phyloP scores from a whole-genome alignment of 331 rosid genomes.

The Malus hybrid region DNA sequence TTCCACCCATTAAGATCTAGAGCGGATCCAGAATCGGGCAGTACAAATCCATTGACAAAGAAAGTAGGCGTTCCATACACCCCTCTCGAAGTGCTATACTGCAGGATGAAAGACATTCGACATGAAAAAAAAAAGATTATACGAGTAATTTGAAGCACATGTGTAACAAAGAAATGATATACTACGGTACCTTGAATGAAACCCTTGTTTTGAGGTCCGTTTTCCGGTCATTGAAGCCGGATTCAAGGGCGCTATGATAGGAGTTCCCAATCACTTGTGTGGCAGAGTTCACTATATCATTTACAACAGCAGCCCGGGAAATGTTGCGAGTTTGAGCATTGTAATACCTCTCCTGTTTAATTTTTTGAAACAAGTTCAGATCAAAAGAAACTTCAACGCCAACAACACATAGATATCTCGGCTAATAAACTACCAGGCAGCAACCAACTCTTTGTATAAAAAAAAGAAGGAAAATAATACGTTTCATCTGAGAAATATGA shows the following conservation, averaged over 20 bases:
- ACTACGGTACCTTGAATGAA: slow-evolving; percentile 65
- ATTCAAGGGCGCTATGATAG: slow-evolving; percentile 25
- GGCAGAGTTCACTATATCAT: slow-evolving; percentile 48
- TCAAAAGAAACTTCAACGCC: slow-evolving; percentile 15
- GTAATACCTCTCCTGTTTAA: slow-evolving; percentile 57
- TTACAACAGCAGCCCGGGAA: slow-evolving; percentile 44
- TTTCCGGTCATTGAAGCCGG: slow-evolving; percentile 55
- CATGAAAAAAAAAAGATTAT: neutral
- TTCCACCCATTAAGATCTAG: slow-evolving; percentile 52
- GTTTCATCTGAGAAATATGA: neutral
- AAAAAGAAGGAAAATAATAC: neutral
- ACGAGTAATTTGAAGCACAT: no score
- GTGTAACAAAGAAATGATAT: neutral
- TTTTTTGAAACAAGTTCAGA: slow-evolving; percentile 12
- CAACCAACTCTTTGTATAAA: neutral
- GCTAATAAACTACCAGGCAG: neutral
- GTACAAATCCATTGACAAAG: slow-evolving; percentile 80
- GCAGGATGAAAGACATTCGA: slow-evolving; percentile 25
- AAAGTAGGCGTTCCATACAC: slow-evolving; percentile 85
- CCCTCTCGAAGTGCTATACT: slow-evolving; percentile 74
- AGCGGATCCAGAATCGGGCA: slow-evolving; percentile 47
- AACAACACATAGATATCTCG: neutral
- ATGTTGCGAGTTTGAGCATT: slow-evolving; percentile 48
- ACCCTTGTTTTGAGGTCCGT: slow-evolving; percentile 69
- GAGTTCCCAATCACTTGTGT: slow-evolving; percentile 49